Base-by-base conservation (phyloP, 257 asterid genomes). In the Primulina huaijiensis region DNA sequence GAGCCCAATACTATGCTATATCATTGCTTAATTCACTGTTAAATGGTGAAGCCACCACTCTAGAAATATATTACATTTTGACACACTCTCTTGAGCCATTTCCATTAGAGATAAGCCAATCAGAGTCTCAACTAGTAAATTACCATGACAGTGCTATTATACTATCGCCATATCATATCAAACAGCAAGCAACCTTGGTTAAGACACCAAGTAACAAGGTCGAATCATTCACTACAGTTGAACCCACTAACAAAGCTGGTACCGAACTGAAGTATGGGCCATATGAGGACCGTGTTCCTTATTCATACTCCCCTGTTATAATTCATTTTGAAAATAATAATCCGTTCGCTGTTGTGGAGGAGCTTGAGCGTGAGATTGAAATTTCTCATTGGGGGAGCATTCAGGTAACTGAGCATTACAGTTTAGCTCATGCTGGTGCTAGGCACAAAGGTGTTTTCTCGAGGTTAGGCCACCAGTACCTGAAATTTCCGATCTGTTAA, bases 311-410 rank as follows among this genome's bases (percentile, higher is more conserved):
- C 21, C 97, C 99, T 29, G 55, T 91, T 64, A 73, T 79, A 16
- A 57, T 89, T 61, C 99, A 94, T 88, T 88, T 88, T 63, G 99
- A 94, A 81, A 94, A 94, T 78, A 94, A 91, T 77, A 75, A 84
- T 38, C 90, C 97, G 7, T 94, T 94, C 81, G 93, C 99, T 78
- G 96, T 91, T 77, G 93, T 94, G 77, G 97, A 91, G 88, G 99
- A 91, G 88, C 96, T 94, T 79, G 95, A 89, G 81, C 99, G 99
- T 21, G 97, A 94, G 77, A 86, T 94, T 55, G 99, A 94, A 85
- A 77, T 94, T 73, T 94, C 99, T 58, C 99, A 94, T 71, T 94
- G 99, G 99, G 99, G 99, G 65, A 91, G 86, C 77, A 78, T 94
- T 67, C 97, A 91, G 80, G 84, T 94, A 43, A 91, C 97, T 0